These are phyloP conservation scores for Vitis cinerea DNA, from an alignment of 164 flowering plant genomes.

Conservation along the genomic window DNA sequence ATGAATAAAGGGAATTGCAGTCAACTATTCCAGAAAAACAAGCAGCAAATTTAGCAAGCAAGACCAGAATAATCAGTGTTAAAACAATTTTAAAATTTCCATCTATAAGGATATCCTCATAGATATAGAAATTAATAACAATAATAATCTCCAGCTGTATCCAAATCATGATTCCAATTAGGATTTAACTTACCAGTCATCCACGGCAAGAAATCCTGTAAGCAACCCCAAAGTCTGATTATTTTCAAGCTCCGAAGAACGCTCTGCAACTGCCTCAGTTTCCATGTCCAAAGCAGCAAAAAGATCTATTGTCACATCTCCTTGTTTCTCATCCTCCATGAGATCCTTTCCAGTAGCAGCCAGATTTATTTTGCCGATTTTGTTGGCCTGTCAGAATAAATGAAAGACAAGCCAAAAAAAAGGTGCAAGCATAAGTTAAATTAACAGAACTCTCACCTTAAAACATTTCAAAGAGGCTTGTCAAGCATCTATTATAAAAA, in stretches of 20 bases:
- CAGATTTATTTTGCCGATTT: slow-evolving; percentile 98
- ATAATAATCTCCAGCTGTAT: neutral
- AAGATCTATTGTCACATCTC: slow-evolving; percentile 91
- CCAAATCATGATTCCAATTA: neutral
- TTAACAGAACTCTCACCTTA: neutral
- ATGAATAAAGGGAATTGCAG: neutral
- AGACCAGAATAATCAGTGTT: no score
- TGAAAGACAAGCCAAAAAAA: neutral
- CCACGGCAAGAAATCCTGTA: slow-evolving; percentile 84
- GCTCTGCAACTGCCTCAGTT: slow-evolving; percentile 73
- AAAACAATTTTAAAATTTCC: no score
- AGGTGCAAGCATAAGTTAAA: neutral
- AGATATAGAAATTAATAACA: neutral
- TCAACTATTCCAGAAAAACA: neutral
- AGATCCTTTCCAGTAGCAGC: slow-evolving; percentile 99
- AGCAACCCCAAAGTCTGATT: slow-evolving; percentile 89
- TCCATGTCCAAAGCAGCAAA: slow-evolving; percentile 91
- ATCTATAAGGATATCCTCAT: no score
- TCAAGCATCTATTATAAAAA: neutral
- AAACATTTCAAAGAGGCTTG: neutral
- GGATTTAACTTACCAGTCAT: slow-evolving; percentile 71
- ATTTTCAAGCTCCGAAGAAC: slow-evolving; percentile 70
- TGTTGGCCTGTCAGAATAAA: slow-evolving; percentile 68
- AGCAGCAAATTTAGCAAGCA: no score
- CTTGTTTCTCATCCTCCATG: slow-evolving; percentile 99